Conservation (phyloP, 441 rosid species). For the Euphorbia neoarborescens region DNA sequence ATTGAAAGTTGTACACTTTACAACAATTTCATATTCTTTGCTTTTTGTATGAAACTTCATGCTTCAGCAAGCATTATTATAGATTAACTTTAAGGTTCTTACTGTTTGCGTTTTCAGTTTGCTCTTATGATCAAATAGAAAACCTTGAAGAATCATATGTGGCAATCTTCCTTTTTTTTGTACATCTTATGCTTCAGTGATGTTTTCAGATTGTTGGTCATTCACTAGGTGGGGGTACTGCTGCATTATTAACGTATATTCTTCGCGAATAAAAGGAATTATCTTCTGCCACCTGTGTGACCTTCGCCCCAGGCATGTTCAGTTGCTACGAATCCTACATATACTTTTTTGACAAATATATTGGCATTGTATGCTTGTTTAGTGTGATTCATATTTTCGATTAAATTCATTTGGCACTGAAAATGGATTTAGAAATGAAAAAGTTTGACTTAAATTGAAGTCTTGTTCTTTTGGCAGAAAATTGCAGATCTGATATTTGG, state of each 20-base stretch:
- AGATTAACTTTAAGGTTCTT: background rate
- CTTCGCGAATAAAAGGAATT: conserved; percentile 48
- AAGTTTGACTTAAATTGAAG: too few species aligned
- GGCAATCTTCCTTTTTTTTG: background rate
- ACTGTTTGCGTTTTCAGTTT: background rate
- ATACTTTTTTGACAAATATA: background rate
- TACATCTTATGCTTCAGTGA: conserved; percentile 39
- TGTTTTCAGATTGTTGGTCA: conserved; percentile 66
- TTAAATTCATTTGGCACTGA: conserved; percentile 14
- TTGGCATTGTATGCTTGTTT: background rate
- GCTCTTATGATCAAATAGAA: background rate
- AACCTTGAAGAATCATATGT: background rate
- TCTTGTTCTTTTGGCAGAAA: too few species aligned
- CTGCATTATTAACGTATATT: conserved; percentile 43
- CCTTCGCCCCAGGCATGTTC: conserved; percentile 84
- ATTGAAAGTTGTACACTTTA: background rate
- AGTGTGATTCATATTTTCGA: conserved; percentile 9
- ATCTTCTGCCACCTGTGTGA: conserved; percentile 50
- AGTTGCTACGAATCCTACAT: conserved; percentile 4
- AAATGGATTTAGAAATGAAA: too few species aligned
- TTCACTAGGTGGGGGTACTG: conserved; percentile 97
- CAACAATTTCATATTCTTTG: background rate
- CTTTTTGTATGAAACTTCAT: background rate
- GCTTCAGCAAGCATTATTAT: background rate
- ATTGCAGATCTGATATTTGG: too few species aligned